A percentile compares a stretch with the other conserved stretches of the same genome.
phyloP scores from a whole-genome alignment of 768 basidiomycete genomes.

The Chalciporus pseudorubinellus region DNA sequence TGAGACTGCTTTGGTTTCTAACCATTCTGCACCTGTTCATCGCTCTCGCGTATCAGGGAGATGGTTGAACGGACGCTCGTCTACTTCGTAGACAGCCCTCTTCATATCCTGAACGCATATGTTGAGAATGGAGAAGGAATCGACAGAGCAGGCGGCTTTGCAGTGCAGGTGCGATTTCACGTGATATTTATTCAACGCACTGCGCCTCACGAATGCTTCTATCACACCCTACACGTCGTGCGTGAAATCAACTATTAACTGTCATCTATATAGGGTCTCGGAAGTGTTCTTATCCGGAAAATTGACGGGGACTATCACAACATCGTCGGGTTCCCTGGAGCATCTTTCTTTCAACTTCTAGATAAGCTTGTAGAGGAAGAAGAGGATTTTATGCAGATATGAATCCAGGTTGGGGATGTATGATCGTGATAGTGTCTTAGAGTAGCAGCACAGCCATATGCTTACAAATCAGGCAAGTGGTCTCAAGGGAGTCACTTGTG shows the following conservation, averaged over 20 bases:
- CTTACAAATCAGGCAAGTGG: constrained; percentile 1
- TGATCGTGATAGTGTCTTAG: neutral
- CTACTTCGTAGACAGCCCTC: constrained; percentile 65
- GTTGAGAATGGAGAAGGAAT: constrained; percentile 82
- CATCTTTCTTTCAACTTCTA: constrained; percentile 77
- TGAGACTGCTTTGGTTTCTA: constrained; percentile 23
- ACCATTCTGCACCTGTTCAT: neutral
- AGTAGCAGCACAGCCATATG: constrained; percentile 1
- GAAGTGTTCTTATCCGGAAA: constrained; percentile 76
- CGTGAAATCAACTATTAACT: neutral
- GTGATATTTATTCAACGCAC: neutral
- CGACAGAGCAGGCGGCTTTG: constrained; percentile 92
- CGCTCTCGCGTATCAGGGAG: constrained; percentile 44
- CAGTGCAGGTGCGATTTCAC: constrained; percentile 68
- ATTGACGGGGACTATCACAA: constrained; percentile 91
- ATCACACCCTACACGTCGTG: neutral
- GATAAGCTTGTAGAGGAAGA: constrained; percentile 74
- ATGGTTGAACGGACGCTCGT: constrained; percentile 83
- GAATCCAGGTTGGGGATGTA: neutral
- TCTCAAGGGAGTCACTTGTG: neutral
- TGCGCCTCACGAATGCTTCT: neutral
- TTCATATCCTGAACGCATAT: constrained; percentile 67
- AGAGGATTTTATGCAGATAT: constrained; percentile 56
- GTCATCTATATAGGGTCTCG: constrained; percentile 66
- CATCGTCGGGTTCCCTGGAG: constrained; percentile 88